phyloP scores from a whole-genome alignment of 2,329 filamentous ascomycete genomes.

The Ascochyta clinopodiicola region DNA sequence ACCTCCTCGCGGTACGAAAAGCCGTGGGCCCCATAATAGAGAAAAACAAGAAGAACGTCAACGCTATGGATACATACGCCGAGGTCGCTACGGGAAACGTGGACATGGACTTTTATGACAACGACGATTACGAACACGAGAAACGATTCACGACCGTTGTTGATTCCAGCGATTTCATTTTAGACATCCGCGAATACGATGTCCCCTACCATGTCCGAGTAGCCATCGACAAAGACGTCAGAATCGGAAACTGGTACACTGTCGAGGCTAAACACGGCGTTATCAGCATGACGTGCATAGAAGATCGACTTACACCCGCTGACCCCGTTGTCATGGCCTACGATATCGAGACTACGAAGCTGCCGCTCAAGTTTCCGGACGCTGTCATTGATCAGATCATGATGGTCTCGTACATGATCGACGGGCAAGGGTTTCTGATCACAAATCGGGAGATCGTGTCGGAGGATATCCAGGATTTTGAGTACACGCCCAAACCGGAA shows the following conservation, averaged over 20 bases:
- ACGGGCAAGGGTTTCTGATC: conserved; percentile 96
- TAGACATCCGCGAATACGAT: conserved; percentile 99
- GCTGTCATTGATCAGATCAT: conserved; percentile 94
- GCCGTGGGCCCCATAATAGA: conserved; percentile 90
- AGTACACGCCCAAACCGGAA: conserved; percentile 96
- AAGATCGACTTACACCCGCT: conserved; percentile 85
- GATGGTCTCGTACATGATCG: conserved; percentile 99
- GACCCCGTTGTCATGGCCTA: conserved; percentile 99
- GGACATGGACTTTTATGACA: conserved; percentile 93
- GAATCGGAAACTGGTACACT: conserved; percentile 96
- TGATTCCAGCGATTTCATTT: conserved; percentile 95
- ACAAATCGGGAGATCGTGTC: conserved; percentile 98
- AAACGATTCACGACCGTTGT: conserved; percentile 78
- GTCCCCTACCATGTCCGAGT: conserved; percentile 99
- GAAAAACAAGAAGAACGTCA: conserved; percentile 95
- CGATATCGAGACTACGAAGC: conserved; percentile 97
- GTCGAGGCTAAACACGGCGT: conserved; percentile 93
- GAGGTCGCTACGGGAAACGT: conserved; percentile 86
- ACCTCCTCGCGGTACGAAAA: conserved; percentile 83
- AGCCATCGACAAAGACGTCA: conserved; percentile 95
- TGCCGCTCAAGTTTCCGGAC: conserved; percentile 96
- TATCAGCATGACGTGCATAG: conserved; percentile 81
- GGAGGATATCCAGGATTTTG: conserved; percentile 96
- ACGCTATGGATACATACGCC: conserved; percentile 97
- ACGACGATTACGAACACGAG: conserved; percentile 79